phyloP scores from a whole-genome alignment of 129 eudicot genomes.

The Tagetes patula region DNA sequence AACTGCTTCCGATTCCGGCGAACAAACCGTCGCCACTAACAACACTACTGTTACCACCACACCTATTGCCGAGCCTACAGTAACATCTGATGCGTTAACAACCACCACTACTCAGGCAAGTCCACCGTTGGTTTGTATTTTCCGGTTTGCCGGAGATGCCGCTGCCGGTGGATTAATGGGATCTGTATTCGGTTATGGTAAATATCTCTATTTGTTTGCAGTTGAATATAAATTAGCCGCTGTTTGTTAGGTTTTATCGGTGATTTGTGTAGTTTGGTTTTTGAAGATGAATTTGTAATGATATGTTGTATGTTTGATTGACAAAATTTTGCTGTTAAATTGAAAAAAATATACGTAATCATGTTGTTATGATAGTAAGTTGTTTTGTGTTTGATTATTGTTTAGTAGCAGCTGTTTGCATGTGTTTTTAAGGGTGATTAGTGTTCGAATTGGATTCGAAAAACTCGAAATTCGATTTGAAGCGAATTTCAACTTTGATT shows the following conservation, averaged over 20 bases:
- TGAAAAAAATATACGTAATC: not conserved
- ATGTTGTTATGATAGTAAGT: not conserved
- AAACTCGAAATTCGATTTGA: too few relatives aligned
- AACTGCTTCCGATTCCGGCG: slow-evolving; percentile 48
- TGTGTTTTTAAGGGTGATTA: too few relatives aligned
- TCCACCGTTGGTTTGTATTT: slow-evolving; percentile 63
- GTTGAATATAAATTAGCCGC: not conserved
- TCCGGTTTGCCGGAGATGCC: slow-evolving; percentile 61
- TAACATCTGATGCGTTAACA: slow-evolving; percentile 39
- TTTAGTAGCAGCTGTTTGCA: too few relatives aligned
- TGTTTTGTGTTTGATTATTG: too few relatives aligned
- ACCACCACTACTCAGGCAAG: slow-evolving; percentile 45
- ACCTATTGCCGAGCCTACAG: slow-evolving; percentile 33
- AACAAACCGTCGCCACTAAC: slow-evolving; percentile 31
- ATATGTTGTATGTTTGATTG: not conserved
- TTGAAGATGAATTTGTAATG: not conserved
- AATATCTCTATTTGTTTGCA: not conserved
- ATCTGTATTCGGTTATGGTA: slow-evolving; percentile 82
- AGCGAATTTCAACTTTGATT: too few relatives aligned
- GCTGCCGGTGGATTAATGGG: slow-evolving; percentile 86
- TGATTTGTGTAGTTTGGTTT: not conserved
- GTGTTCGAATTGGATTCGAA: too few relatives aligned
- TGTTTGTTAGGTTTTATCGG: not conserved
- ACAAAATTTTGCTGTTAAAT: not conserved
- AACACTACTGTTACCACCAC: slow-evolving; percentile 8